These are phyloP conservation scores for Cymbidium sinense DNA, from an alignment of 106 monocot species.

Conservation along the genomic window DNA sequence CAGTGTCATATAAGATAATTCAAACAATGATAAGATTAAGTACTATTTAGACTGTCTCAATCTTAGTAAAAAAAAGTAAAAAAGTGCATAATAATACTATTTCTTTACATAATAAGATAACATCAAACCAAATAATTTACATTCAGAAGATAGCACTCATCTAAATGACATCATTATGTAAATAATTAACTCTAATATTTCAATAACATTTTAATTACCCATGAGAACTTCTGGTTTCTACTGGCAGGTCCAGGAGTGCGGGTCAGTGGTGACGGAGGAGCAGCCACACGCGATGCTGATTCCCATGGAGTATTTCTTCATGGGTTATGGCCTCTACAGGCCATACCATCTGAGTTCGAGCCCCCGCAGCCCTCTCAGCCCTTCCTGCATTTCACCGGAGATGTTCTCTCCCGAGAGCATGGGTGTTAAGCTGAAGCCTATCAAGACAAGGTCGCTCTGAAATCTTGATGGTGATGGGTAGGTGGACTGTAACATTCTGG, in stretches of 20 bases:
- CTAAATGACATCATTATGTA: no score
- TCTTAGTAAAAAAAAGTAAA: no score
- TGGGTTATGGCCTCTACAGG: slow-evolving; percentile 44
- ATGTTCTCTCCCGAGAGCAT: slow-evolving; percentile 70
- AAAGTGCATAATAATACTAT: no score
- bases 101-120: no score
- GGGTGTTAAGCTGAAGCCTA: slow-evolving; percentile 73
- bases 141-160: no score
- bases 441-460: slow-evolving; percentile 42
- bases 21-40: no score
- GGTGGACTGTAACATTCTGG: not conserved
- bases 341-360: slow-evolving; percentile 38
- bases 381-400: slow-evolving; percentile 61
- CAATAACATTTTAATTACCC: no score
- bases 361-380: slow-evolving; percentile 65
- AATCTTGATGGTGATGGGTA: not conserved
- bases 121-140: no score
- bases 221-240: no score
- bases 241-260: slow-evolving; percentile 48
- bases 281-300: slow-evolving; percentile 71
- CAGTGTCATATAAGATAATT: no score
- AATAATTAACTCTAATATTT: no score
- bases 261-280: slow-evolving; percentile 83
- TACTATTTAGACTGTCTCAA: no score
- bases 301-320: slow-evolving; percentile 64